Percentiles rank a stretch among this genome's conserved stretches.
Evolutionary conservation across 371 early-diverging fungal species (phyloP).

Genomic region (Rhizopus microsporus): DNA sequence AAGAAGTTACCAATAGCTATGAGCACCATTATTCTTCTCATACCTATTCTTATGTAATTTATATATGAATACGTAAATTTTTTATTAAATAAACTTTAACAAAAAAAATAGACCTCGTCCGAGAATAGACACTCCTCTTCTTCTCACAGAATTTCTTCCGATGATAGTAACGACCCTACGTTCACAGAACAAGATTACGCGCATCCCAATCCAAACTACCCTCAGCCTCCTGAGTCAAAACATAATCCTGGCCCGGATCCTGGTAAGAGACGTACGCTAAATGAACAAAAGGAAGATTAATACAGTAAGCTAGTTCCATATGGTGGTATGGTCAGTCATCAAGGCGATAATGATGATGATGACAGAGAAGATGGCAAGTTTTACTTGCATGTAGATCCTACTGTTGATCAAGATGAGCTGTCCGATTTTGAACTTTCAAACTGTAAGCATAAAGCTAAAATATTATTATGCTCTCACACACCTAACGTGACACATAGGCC

Average conservation of each 20-base stretch:
- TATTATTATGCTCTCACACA: background rate
- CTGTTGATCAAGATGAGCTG: constrained; percentile 21
- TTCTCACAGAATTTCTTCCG: constrained; percentile 2
- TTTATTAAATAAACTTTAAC: background rate
- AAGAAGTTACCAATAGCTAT: background rate
- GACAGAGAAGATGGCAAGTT: constrained; percentile 21
- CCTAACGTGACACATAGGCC: constrained; percentile 23
- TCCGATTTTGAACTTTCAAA: constrained; percentile 66
- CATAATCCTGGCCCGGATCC: constrained; percentile 35
- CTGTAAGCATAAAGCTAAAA: constrained; percentile 42
- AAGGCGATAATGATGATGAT: constrained; percentile 9
- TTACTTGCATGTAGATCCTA: constrained; percentile 41
- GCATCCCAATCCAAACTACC: constrained; percentile 24
- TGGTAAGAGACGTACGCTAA: constrained; percentile 16
- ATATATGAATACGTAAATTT: background rate
- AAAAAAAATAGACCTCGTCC: constrained; percentile 7
- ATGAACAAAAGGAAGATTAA: too few species aligned
- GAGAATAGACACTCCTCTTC: constrained; percentile 11
- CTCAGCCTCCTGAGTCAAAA: constrained; percentile 30
- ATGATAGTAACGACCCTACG: constrained; percentile 14
- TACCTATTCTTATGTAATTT: constrained; percentile 9
- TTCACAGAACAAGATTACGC: constrained; percentile 21
- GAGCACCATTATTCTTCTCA: constrained; percentile 6
- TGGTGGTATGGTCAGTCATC: constrained; percentile 19
- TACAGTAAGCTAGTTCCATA: constrained; percentile 22